Conservation (phyloP, 345 rosid genomes). For the Schrenkiella parvula region DNA sequence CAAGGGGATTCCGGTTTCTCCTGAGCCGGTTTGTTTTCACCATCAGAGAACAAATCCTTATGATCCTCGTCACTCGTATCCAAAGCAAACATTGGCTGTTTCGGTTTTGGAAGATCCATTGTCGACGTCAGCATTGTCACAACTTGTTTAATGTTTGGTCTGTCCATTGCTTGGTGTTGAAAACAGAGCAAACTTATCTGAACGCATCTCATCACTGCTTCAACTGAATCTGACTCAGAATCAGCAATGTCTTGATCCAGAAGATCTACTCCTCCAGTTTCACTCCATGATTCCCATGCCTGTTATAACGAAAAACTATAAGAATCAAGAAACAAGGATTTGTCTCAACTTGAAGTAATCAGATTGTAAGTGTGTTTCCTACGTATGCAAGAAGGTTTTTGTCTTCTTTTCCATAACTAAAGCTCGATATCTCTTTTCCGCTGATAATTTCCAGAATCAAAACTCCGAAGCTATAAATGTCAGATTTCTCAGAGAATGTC, state of each 20-base stretch:
- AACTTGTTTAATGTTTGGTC: conserved; percentile 16
- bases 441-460: conserved; percentile 21
- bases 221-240: background rate
- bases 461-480: conserved; percentile 43
- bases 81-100: conserved; percentile 2
- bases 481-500: conserved; percentile 42
- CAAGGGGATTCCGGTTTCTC: background rate
- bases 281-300: conserved; percentile 23
- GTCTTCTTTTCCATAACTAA: background rate
- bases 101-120: conserved; percentile 7
- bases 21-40: background rate
- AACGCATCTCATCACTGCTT: conserved; percentile 4
- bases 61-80: background rate
- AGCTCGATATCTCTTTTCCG: background rate
- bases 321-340: background rate
- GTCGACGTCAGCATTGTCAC: conserved; percentile 6
- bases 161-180: conserved; percentile 8
- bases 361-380: background rate
- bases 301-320: background rate
- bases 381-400: conserved; percentile 12
- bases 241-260: conserved; percentile 5
- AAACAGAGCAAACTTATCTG: conserved; percentile 8
- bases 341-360: background rate
- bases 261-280: background rate
- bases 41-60: background rate